Conservation (phyloP, 495 filamentous ascomycete genomes). For the Penicillium goetzii region DNA sequence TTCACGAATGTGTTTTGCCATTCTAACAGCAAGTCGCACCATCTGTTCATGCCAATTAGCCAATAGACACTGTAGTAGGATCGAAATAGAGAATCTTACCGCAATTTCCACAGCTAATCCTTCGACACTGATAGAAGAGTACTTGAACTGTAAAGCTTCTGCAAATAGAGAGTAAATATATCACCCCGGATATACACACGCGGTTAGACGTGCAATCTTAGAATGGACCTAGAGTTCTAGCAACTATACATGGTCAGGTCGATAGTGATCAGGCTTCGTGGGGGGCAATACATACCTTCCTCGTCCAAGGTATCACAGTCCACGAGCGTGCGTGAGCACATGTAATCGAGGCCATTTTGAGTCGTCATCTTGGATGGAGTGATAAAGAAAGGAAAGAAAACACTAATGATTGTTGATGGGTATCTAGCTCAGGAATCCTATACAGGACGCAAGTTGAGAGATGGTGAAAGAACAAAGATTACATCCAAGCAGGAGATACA, state of each 20-base stretch:
- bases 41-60: conserved; percentile 35
- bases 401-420: neutral
- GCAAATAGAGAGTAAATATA: neutral
- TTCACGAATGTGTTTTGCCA: conserved; percentile 56
- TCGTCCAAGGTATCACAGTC: conserved; percentile 66
- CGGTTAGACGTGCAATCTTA: conserved; percentile 71
- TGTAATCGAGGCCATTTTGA: conserved; percentile 37
- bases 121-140: conserved; percentile 41
- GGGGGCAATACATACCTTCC: conserved; percentile 41
- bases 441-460: neutral
- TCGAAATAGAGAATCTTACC: conserved; percentile 20
- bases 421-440: neutral
- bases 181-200: conserved; percentile 33
- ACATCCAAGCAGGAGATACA: neutral
- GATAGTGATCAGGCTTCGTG: neutral
- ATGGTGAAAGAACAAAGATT: neutral
- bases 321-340: conserved; percentile 55
- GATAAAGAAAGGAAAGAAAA: neutral
- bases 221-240: conserved; percentile 61
- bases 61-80: no score
- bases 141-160: conserved; percentile 32
- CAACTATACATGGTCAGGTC: conserved; percentile 42
- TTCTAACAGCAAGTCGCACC: conserved; percentile 56
- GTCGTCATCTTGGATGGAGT: conserved; percentile 22
- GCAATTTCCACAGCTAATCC: conserved; percentile 63